Evolutionary conservation across 768 basidiomycete genomes (phyloP).

Genomic region (Lactarius trivialis): DNA sequence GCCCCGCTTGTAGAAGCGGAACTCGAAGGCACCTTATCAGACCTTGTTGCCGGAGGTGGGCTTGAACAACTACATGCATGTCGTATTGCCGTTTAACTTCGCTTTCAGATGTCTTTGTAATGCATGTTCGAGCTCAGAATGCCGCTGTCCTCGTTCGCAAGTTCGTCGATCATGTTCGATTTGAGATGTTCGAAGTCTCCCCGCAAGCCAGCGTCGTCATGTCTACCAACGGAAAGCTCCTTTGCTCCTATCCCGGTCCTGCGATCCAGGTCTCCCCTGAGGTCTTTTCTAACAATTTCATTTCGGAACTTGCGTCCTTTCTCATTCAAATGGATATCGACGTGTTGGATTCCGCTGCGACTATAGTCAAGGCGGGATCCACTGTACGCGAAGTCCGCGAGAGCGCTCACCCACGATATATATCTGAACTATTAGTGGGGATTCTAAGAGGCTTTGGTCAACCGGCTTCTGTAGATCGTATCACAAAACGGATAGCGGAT

Average conservation of each 20-base stretch:
- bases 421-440: neutral
- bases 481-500: neutral
- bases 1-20: neutral
- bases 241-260: slow-evolving; percentile 32
- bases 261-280: slow-evolving; percentile 32
- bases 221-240: slow-evolving; percentile 32
- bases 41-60: neutral
- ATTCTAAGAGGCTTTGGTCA: neutral
- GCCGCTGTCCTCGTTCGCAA: slow-evolving; percentile 3
- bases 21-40: neutral
- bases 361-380: neutral
- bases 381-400: neutral
- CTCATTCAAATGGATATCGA: neutral
- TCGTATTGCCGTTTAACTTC: neutral
- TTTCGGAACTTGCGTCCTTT: neutral
- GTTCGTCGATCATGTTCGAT: neutral
- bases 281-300: neutral
- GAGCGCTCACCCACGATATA: neutral
- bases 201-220: slow-evolving; percentile 35
- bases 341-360: neutral
- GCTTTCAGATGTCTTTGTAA: slow-evolving; percentile 4
- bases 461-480: neutral
- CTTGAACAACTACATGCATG: too few species aligned
- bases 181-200: slow-evolving; percentile 37
- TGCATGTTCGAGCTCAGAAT: slow-evolving; percentile 12